Evolutionary conservation across 2,329 filamentous ascomycete genomes (phyloP), one percentile per base, ranked within the genome.

Genomic region (Plenodomus tracheiphilus): DNA sequence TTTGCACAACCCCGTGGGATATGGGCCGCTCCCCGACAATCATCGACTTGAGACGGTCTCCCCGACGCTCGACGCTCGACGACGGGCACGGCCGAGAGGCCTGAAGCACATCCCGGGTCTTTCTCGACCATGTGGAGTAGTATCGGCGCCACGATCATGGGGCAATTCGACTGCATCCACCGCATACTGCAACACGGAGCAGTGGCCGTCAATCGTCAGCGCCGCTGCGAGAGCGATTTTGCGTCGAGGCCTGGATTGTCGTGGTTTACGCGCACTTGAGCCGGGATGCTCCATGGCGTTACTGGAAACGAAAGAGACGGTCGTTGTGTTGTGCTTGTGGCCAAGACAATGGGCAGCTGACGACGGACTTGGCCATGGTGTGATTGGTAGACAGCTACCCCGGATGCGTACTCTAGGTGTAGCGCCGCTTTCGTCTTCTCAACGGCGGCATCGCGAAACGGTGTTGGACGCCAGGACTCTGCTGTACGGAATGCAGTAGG

Each of bases 291-390:
- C 58, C 56, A 58, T 54, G 43, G 47, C 42, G 44, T 39, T 28
- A 13, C 35, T 35, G 39, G 43, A 36, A 32, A 42, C 16, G 5
- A 21, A 10, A 22, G 8, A 28, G 20, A 17, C 7, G 25, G 19
- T 39, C 41, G 21, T 41, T 38, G 18, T 32, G 21, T 39, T 36
- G 5, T 32, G 35, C 46, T 43, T 42, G 19, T 35, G 19, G 56
- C 60, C 60, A 63, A 63, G 58, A 45, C 22, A 20, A 18, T 18
- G 21, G 25, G n/a, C n/a, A n/a, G n/a, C n/a, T n/a, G n/a, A n/a
- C n/a, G n/a, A n/a, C 16, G 34, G 16, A 25, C 22, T 25, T 25
- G 22, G 22, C 10, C 22, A 10, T 5, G 5, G 5, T 10, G 10
- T 10, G 22, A 25, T 25, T 25, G 22, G 22, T 25, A 25, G 22